phyloP scores from a whole-genome alignment of 495 filamentous ascomycete genomes.

The Beverwykella pulmonaria region DNA sequence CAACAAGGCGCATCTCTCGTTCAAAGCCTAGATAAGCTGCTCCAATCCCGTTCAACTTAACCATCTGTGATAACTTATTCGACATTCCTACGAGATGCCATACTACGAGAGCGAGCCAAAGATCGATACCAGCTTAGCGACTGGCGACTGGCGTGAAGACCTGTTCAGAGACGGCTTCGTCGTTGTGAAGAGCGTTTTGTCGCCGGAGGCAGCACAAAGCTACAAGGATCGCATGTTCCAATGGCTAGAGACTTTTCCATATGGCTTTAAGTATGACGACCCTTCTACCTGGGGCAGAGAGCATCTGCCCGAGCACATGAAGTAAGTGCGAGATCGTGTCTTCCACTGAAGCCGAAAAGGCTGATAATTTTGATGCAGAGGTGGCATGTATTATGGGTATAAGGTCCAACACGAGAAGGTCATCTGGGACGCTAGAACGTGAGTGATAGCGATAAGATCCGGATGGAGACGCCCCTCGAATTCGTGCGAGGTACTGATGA shows the following conservation, averaged over 20 bases:
- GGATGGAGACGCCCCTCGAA: not conserved
- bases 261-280: not conserved
- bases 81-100: not conserved
- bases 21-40: not conserved
- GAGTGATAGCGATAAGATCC: not conserved
- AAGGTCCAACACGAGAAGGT: conserved; percentile 48
- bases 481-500: too few relatives aligned
- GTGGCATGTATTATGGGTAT: conserved; percentile 30
- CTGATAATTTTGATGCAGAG: not conserved
- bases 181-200: not conserved
- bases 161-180: not conserved
- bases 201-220: not conserved
- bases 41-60: not conserved
- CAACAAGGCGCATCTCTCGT: not conserved
- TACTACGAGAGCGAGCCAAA: not conserved
- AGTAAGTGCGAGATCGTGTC: not conserved
- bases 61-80: not conserved
- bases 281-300: conserved; percentile 1
- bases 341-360: not conserved
- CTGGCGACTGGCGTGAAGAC: not conserved
- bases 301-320: conserved; percentile 6
- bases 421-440: conserved; percentile 50
- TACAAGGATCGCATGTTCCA: not conserved
- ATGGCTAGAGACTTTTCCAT: not conserved
- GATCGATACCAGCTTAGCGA: not conserved